Evolutionary conservation across 2,329 filamentous ascomycete genomes (phyloP), one percentile per base, ranked within the genome.

Genomic region (Phialophora tarda): DNA sequence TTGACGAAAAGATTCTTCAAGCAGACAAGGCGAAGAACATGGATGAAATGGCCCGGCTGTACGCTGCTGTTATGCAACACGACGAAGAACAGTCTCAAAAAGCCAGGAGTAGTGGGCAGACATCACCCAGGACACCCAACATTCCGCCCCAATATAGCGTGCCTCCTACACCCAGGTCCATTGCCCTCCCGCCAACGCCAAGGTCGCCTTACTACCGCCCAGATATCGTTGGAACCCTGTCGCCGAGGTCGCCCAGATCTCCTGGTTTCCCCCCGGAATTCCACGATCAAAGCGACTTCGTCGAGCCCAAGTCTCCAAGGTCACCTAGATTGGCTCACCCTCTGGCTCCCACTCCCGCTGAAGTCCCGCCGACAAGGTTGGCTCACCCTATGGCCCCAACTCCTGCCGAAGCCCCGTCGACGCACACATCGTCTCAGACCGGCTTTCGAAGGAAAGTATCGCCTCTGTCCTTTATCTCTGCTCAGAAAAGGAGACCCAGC

Each of bases 11-110:
- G 66, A 85, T 97, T 17, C 85, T 97, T 26, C 86, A 89, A 66
- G 85, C 86, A 67, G 91, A 97, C 78, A 87, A 86, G 76, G 84
- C 85, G 74, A 89, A 89, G 81, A 88, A 91, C 69, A 89, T 95
- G 77, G 84, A 89, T 71, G 91, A 97, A 77, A 88, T 97, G 78
- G 93, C 97, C 77, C 88, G 91, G 73, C 88, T 98, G 77, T 98
- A 97, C 79, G 92, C 89, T 68, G 90, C 93, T 72, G 93, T 97
- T 70, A 90, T 97, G 88, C 92, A 93, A 77, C 91, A 96, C 73
- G 93, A 97, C 70, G 84, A 83, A 54, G 79, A 81, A 69, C 84
- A 82, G 59, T 59, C 63, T 14, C 50, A 63, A 30, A 66, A 64
- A 26, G 62, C 65, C 54, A 64, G 63, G 12, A 69, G 63, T 54